These are phyloP conservation scores for Potentilla sterilis DNA, from an alignment of 306 rosid species.

Conservation along the genomic window DNA sequence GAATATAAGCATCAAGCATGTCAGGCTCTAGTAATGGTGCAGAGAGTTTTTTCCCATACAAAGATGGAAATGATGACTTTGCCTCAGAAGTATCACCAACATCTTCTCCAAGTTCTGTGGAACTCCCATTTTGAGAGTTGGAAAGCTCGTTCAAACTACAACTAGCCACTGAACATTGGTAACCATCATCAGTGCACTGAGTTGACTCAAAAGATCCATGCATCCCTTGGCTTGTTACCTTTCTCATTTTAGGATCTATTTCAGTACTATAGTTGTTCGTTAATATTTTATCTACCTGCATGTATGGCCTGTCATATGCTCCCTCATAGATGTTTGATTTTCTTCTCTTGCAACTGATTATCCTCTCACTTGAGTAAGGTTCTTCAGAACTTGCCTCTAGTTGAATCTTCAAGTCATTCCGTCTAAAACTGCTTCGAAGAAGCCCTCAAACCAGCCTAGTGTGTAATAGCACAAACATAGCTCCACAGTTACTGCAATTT, in stretches of 20 bases:
- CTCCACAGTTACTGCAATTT: not conserved
- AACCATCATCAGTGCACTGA: constrained; percentile 15
- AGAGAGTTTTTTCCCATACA: constrained; percentile 5
- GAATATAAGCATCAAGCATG: constrained; percentile 13
- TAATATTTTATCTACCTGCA: not conserved
- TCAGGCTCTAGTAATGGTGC: not conserved
- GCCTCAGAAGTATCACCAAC: constrained; percentile 13
- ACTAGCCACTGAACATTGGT: constrained; percentile 32
- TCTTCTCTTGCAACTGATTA: constrained; percentile 2
- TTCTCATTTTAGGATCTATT: not conserved
- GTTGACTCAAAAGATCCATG: not conserved
- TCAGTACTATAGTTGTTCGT: constrained; percentile 7
- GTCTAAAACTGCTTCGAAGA: not conserved
- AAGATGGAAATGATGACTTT: constrained; percentile 21
- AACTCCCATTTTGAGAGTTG: not conserved
- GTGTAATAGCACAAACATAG: not conserved
- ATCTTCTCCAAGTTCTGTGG: not conserved
- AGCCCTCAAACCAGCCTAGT: not conserved
- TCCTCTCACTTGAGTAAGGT: not conserved
- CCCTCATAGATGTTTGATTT: not conserved
- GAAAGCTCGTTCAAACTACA: constrained; percentile 22
- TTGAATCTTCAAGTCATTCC: not conserved
- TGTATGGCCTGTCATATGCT: not conserved
- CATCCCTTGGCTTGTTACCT: not conserved
- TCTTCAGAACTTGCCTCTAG: constrained; percentile 6